A percentile compares a stretch with the other conserved stretches of the same genome.
Conservation (phyloP, 208 protist species). For the Leishmania tropica region DNA sequence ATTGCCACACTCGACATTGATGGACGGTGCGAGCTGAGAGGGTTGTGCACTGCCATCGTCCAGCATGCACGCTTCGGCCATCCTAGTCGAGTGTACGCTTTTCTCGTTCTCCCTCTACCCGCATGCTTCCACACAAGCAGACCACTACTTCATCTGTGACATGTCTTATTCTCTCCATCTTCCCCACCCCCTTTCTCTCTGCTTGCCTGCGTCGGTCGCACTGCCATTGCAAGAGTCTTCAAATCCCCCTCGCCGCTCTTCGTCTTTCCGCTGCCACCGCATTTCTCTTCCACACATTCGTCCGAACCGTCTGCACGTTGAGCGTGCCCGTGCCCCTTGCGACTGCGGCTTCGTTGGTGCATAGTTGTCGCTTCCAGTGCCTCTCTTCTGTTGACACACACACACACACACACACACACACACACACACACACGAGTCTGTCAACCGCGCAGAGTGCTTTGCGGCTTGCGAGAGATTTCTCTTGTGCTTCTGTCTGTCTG, state of each 20-base stretch:
- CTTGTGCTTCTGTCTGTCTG: neutral
- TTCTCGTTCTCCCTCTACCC: neutral
- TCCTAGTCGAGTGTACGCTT: neutral
- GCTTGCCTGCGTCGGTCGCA: neutral
- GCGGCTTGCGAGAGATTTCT: neutral
- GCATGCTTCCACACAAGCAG: neutral
- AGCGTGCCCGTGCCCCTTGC: neutral
- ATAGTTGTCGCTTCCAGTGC: neutral
- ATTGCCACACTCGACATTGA: neutral
- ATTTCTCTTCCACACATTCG: neutral
- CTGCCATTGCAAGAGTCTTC: neutral
- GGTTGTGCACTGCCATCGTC: neutral
- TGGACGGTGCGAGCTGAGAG: neutral
- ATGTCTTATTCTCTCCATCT: neutral
- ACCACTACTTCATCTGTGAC: neutral
- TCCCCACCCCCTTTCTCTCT: neutral
- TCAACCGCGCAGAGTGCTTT: neutral
- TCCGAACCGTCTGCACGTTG: neutral
- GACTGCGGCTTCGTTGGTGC: neutral
- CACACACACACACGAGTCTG: neutral
- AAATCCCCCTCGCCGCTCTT: neutral
- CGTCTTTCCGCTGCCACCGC: neutral
- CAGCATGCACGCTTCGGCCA: neutral
- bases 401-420: too few species aligned
- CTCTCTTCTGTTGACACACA: neutral